Evolutionary conservation across 1,139 yeast species (phyloP).

Genomic region (Kazachstania sp.): DNA sequence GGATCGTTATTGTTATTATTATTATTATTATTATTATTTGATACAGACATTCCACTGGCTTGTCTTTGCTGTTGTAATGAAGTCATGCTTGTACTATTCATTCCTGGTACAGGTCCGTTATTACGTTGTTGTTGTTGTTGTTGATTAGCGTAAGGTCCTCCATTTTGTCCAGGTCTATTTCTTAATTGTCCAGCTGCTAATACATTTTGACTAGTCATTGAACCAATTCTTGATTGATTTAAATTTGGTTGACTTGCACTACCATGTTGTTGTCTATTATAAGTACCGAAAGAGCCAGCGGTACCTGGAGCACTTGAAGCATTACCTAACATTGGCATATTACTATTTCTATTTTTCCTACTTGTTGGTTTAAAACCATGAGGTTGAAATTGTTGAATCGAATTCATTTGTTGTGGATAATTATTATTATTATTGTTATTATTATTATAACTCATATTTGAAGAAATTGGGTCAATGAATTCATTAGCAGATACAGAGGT

Average conservation of each 20-base stretch:
- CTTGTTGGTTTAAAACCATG: slow-evolving; percentile 30
- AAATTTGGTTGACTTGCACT: slow-evolving; percentile 4
- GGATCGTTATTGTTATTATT: too few relatives aligned
- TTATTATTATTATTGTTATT: slow-evolving; percentile 7
- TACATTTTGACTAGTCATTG: slow-evolving; percentile 12
- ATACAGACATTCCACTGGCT: slow-evolving; percentile 3
- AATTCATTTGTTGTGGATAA: slow-evolving; percentile 1
- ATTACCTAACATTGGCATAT: slow-evolving; percentile 27
- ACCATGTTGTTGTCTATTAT: slow-evolving; percentile 7
- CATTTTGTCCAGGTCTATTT: slow-evolving; percentile 6
- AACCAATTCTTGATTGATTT: slow-evolving; percentile 19
- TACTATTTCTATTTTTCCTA: slow-evolving; percentile 31
- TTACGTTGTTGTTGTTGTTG: not conserved
- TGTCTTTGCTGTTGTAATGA: slow-evolving; percentile 8
- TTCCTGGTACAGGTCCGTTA: not conserved
- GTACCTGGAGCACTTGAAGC: slow-evolving; percentile 22
- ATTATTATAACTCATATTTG: slow-evolving; percentile 7
- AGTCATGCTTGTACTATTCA: slow-evolving; percentile 6
- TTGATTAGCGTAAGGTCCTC: slow-evolving; percentile 4
- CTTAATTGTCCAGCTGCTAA: slow-evolving; percentile 3
- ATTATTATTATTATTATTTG: not conserved
- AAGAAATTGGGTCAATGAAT: slow-evolving; percentile 17
- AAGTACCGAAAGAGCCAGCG: slow-evolving; percentile 12
- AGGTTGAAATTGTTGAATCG: slow-evolving; percentile 9
- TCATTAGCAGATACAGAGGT: slow-evolving; percentile 14